phyloP scores from a whole-genome alignment of 129 eudicot species.

The Kitagawia praeruptora region DNA sequence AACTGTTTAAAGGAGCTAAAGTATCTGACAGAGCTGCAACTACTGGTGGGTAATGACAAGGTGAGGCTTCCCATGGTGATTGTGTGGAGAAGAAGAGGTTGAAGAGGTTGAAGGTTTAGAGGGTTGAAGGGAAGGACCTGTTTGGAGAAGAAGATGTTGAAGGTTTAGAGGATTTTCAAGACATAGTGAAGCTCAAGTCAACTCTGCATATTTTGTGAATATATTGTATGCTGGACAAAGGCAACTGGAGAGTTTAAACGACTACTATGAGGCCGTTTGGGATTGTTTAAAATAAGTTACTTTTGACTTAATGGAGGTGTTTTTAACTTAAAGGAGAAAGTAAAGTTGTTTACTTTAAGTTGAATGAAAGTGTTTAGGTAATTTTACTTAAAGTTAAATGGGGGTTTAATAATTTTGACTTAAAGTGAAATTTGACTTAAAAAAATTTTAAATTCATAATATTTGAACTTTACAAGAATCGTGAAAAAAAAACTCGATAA shows the following conservation, averaged over 20 bases:
- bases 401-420: too few relatives aligned
- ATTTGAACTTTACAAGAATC: too few relatives aligned
- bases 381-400: too few relatives aligned
- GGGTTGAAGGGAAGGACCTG: not conserved
- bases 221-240: not conserved
- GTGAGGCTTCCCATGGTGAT: not conserved
- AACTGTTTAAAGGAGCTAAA: not conserved
- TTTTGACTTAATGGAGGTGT: too few relatives aligned
- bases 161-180: constrained; percentile 4
- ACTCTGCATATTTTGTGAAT: not conserved
- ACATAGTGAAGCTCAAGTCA: not conserved
- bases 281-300: too few relatives aligned
- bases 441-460: too few relatives aligned
- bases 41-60: not conserved
- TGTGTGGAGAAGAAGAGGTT: constrained; percentile 8
- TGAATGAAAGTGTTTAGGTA: too few relatives aligned
- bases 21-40: not conserved
- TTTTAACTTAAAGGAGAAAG: too few relatives aligned
- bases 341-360: too few relatives aligned
- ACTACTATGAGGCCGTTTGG: too few relatives aligned
- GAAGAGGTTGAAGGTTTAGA: not conserved
- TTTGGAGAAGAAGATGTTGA: not conserved
- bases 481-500: too few relatives aligned
- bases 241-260: not conserved
- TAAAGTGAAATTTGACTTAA: too few relatives aligned